Base-by-base conservation (phyloP, 1,284 basidiomycete genomes). In the Wolfiporia cocos region DNA sequence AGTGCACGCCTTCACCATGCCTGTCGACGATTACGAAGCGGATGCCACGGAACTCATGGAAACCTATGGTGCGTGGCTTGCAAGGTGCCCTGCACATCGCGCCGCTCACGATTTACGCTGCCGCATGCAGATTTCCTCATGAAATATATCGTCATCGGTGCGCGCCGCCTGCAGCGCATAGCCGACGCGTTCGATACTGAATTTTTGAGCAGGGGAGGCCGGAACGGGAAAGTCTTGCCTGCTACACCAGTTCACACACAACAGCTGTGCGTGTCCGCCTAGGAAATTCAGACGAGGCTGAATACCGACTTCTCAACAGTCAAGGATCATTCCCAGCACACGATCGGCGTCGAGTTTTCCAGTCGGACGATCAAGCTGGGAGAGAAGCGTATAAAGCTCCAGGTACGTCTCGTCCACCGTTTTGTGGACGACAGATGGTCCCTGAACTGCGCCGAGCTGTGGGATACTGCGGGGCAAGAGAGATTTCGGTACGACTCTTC, bases 391-490 rank as follows among this genome's bases (percentile, higher is more conserved):
- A 92, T 96, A 51, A 97, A 97, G 64, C 73, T 97, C 26, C 92
- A 95, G 77, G 92, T 92, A 49, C 50, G 76, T 56, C 9, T 10
- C 42, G 4, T 24, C 41, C 26, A 31, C 4, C 34, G n/a, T 18
- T 38, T 39, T 33, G 23, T 38, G 31, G 31, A 20, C 32, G 18
- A 14, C 32, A n/a, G n/a, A n/a, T 29, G 30, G 22, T 37, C 39
- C 33, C 30, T 28, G 22, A 10, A 18, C 20, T 21, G n/a, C 15
- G 17, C 14, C 20, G 20, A 96, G 88, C 68, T 96, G 40, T 97
- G 93, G 93, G 93, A 96, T 65, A 96, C 92, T n/a, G 92, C 92
- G 29, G 92, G 92, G 15, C 93, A 96, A 66, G 93, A 96, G 65
- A 76, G 93, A 48, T 96, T 96, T 62, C 77, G 91, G 79, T 87